Evolutionary conservation across 2,329 filamentous ascomycete species (phyloP).

Genomic region (Neonectria faginata): DNA sequence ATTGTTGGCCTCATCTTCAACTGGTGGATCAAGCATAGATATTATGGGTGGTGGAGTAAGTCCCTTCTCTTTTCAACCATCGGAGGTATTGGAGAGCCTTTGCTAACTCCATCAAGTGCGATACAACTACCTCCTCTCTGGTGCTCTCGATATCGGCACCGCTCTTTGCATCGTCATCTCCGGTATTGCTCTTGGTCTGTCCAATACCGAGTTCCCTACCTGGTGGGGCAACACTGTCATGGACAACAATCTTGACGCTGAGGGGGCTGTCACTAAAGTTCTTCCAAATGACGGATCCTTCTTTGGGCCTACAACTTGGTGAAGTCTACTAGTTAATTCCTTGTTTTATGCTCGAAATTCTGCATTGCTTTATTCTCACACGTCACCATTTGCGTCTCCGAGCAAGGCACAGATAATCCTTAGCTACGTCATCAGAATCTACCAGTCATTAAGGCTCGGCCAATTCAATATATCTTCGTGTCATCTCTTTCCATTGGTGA

Average conservation of each 20-base stretch:
- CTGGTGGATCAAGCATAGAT: conserved; percentile 72
- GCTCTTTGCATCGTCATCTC: conserved; percentile 20
- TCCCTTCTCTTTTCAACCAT: conserved; percentile 47
- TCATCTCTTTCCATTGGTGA: neutral
- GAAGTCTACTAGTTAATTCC: neutral
- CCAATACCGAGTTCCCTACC: conserved; percentile 1
- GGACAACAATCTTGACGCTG: conserved; percentile 14
- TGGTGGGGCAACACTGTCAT: conserved; percentile 19
- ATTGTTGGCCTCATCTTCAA: conserved; percentile 76
- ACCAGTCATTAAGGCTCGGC: neutral
- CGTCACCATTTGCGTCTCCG: neutral
- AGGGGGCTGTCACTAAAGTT: conserved; percentile 10
- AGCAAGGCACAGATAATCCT: neutral
- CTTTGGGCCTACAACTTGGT: conserved; percentile 14
- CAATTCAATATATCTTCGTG: neutral
- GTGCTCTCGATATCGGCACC: conserved; percentile 16
- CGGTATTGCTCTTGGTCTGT: conserved; percentile 14
- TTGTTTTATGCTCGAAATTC: neutral
- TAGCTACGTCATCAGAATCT: neutral
- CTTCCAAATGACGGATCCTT: conserved; percentile 17
- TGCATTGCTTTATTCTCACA: neutral
- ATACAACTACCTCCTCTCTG: conserved; percentile 19
- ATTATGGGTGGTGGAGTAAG: conserved; percentile 79
- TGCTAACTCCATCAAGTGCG: conserved; percentile 5
- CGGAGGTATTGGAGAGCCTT: neutral